phyloP scores from a whole-genome alignment of 352 stramenopile species.

The Globisporangium middletonii region DNA sequence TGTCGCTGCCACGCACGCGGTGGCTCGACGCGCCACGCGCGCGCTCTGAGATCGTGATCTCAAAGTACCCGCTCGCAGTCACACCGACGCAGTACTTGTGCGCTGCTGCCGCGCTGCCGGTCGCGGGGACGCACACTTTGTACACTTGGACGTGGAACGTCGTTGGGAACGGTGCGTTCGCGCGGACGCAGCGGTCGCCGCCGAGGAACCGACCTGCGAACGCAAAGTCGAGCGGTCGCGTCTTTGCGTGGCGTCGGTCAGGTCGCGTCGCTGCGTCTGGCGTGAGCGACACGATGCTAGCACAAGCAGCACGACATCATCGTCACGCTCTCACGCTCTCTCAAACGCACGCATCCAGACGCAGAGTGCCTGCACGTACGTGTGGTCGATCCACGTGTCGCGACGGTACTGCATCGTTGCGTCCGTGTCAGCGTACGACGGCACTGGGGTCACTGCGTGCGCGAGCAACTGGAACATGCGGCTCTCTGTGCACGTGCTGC shows the following conservation, averaged over 20 bases:
- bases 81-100: slow-evolving; percentile 44
- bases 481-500: slow-evolving; percentile 42
- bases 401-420: slow-evolving; percentile 33
- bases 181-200: slow-evolving; percentile 56
- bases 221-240: slow-evolving; percentile 34
- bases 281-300: slow-evolving; percentile 27
- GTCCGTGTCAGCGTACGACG: slow-evolving; percentile 50
- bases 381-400: slow-evolving; percentile 39
- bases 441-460: slow-evolving; percentile 56
- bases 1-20: slow-evolving; percentile 20
- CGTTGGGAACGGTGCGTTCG: slow-evolving; percentile 60
- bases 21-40: slow-evolving; percentile 7
- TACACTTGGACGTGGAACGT: slow-evolving; percentile 58
- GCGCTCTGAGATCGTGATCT: slow-evolving; percentile 48
- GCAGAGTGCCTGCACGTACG: slow-evolving; percentile 19
- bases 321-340: neutral
- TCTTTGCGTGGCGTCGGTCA: neutral
- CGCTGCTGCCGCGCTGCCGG: neutral
- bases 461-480: slow-evolving; percentile 70
- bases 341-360: neutral
- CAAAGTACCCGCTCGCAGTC: slow-evolving; percentile 63
- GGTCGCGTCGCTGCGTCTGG: slow-evolving; percentile 1
- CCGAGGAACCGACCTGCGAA: slow-evolving; percentile 43
- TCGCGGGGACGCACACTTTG: slow-evolving; percentile 17
- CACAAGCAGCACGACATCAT: neutral